These are phyloP conservation scores for Syncephalastrum racemosum DNA, from an alignment of 371 early-diverging fungal genomes.

Conservation along the genomic window DNA sequence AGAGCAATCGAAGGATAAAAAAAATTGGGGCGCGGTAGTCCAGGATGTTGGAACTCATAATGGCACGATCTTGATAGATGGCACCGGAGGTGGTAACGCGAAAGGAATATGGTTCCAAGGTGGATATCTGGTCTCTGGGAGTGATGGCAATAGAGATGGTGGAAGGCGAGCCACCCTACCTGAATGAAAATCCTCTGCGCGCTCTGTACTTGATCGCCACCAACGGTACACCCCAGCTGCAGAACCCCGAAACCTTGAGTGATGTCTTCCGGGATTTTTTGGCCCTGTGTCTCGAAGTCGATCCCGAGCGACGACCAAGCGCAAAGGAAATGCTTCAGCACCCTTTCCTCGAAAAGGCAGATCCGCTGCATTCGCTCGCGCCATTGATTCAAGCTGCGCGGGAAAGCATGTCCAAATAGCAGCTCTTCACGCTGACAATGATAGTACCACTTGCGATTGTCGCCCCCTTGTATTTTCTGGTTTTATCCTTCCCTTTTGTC, in stretches of 20 bases:
- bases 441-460: too few species aligned
- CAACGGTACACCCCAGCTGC: conserved; percentile 82
- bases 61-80: conserved; percentile 48
- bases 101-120: conserved; percentile 83
- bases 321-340: conserved; percentile 54
- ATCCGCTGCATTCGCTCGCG: conserved; percentile 75
- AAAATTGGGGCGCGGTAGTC: background rate
- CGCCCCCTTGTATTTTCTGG: too few species aligned
- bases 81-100: conserved; percentile 92
- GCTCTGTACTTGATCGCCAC: conserved; percentile 89
- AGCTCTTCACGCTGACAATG: too few species aligned
- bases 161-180: conserved; percentile 87
- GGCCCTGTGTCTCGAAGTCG: conserved; percentile 66
- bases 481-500: too few species aligned
- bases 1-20: too few species aligned
- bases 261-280: conserved; percentile 72
- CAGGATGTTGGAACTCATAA: background rate
- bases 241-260: conserved; percentile 73
- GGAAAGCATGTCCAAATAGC: conserved; percentile 10
- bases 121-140: conserved; percentile 94
- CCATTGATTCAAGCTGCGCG: conserved; percentile 86
- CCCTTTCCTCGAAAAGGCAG: conserved; percentile 86
- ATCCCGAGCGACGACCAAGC: conserved; percentile 43
- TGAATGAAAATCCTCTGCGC: conserved; percentile 79
- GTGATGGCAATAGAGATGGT: conserved; percentile 87